These are phyloP conservation scores for Eutypa lata DNA, from an alignment of 2,329 filamentous ascomycete genomes.

Conservation along the genomic window DNA sequence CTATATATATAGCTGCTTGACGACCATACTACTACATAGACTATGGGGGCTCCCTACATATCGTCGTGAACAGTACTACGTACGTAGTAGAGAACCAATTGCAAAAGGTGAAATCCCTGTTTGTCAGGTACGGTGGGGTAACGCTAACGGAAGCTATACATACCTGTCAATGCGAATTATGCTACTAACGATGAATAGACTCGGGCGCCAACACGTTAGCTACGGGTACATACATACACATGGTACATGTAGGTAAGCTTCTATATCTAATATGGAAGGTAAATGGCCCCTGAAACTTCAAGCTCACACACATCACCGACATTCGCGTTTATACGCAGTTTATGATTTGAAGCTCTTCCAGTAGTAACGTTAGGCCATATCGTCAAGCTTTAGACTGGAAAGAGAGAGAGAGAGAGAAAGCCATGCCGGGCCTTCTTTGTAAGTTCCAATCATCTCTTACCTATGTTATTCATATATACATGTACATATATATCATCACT, in stretches of 20 bases:
- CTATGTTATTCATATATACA: background rate
- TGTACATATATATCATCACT: background rate
- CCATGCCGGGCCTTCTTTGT: background rate
- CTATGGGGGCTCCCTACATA: too few relatives aligned
- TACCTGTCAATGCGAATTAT: slow-evolving; percentile 3
- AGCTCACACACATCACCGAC: too few relatives aligned
- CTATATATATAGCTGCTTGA: too few relatives aligned
- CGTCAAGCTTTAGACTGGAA: background rate
- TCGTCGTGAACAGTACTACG: too few relatives aligned
- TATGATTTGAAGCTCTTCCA: background rate
- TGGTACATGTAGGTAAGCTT: too few relatives aligned
- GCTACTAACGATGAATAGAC: slow-evolving; percentile 13
- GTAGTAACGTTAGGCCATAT: background rate
- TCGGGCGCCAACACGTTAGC: background rate
- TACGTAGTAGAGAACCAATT: too few relatives aligned
- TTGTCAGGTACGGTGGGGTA: too few relatives aligned
- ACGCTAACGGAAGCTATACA: background rate
- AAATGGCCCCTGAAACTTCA: too few relatives aligned
- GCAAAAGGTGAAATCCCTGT: too few relatives aligned
- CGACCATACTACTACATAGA: too few relatives aligned
- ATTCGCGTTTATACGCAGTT: slow-evolving; percentile 42
- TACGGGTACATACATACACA: too few relatives aligned
- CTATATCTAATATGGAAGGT: too few relatives aligned
- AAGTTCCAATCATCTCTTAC: background rate
- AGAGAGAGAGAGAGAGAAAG: background rate